Evolutionary conservation across 2,329 filamentous ascomycete species (phyloP).

Genomic region (Dothideomycetes sp.): DNA sequence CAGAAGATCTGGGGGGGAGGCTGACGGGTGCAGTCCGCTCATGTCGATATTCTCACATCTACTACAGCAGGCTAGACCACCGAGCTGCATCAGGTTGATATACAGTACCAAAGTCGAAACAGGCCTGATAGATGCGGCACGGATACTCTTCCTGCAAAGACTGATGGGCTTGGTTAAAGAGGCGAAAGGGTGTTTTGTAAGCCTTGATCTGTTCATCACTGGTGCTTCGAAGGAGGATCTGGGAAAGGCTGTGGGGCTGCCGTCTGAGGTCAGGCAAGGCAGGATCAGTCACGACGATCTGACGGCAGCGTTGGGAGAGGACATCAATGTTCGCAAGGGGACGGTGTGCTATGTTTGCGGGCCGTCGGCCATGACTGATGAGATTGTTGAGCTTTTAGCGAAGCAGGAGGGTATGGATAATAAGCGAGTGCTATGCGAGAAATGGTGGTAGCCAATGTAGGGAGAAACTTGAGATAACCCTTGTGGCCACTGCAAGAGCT

Average conservation of each 20-base stretch:
- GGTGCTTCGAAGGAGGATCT: slow-evolving; percentile 13
- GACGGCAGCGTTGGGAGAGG: slow-evolving; percentile 24
- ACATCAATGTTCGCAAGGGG: slow-evolving; percentile 21
- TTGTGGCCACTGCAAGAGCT: too few species aligned
- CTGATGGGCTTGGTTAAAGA: slow-evolving; percentile 22
- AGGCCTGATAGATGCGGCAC: slow-evolving; percentile 16
- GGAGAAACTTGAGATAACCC: too few species aligned
- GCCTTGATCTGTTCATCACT: slow-evolving; percentile 20
- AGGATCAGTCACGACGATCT: slow-evolving; percentile 24
- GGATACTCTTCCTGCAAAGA: slow-evolving; percentile 38
- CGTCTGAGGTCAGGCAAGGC: slow-evolving; percentile 8
- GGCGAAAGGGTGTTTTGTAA: slow-evolving; percentile 14
- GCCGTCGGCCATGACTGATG: slow-evolving; percentile 37
- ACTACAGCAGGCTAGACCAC: slow-evolving; percentile 14
- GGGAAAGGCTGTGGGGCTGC: slow-evolving; percentile 3
- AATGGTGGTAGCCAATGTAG: too few species aligned
- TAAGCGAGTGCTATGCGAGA: slow-evolving; percentile 36
- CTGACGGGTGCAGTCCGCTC: slow-evolving; percentile 42
- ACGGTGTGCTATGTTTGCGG: slow-evolving; percentile 39
- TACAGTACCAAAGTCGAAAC: slow-evolving; percentile 45
- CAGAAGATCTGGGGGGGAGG: neutral
- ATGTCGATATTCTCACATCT: slow-evolving; percentile 61
- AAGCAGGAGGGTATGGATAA: slow-evolving; percentile 26
- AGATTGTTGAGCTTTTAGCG: slow-evolving; percentile 29
- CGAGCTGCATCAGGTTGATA: slow-evolving; percentile 45